Evolutionary conservation across 2,329 filamentous ascomycete species (phyloP).

Genomic region (Alternaria angustiovoidea): DNA sequence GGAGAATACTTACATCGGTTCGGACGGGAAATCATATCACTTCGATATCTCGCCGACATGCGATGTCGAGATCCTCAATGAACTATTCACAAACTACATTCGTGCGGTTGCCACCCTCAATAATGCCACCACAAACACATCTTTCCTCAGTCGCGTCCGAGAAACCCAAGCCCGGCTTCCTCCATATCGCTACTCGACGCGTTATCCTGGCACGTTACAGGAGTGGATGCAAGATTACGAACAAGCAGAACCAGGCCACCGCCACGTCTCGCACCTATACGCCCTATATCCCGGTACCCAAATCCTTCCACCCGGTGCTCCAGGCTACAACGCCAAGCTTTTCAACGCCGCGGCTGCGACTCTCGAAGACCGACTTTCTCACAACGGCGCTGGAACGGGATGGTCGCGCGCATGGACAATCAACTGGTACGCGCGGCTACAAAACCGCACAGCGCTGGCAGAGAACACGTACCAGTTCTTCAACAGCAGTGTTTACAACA

Average conservation of each 20-base stretch:
- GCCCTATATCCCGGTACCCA: constrained; percentile 57
- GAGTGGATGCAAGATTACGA: constrained; percentile 44
- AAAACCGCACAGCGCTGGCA: constrained; percentile 40
- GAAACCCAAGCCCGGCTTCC: constrained; percentile 17
- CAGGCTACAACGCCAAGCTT: constrained; percentile 28
- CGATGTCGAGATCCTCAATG: constrained; percentile 54
- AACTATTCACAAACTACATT: constrained; percentile 50
- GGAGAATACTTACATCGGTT: constrained; percentile 51
- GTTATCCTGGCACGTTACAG: constrained; percentile 37
- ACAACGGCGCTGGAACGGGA: constrained; percentile 56
- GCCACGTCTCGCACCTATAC: constrained; percentile 62
- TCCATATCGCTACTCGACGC: constrained; percentile 31
- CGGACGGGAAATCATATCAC: constrained; percentile 16
- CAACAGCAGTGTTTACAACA: constrained; percentile 16
- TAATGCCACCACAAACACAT: background rate
- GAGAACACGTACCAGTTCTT: constrained; percentile 43
- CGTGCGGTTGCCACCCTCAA: constrained; percentile 5
- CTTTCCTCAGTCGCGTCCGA: constrained; percentile 4
- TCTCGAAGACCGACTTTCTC: constrained; percentile 41
- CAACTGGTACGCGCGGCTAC: constrained; percentile 59
- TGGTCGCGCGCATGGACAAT: constrained; percentile 63
- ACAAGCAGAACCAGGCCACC: constrained; percentile 58
- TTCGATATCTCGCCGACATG: constrained; percentile 49
- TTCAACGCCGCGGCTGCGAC: constrained; percentile 40
- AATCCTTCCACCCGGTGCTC: constrained; percentile 49